Evolutionary conservation across 169 alveolate genomes (phyloP).

Genomic region (Babesia bovis): DNA sequence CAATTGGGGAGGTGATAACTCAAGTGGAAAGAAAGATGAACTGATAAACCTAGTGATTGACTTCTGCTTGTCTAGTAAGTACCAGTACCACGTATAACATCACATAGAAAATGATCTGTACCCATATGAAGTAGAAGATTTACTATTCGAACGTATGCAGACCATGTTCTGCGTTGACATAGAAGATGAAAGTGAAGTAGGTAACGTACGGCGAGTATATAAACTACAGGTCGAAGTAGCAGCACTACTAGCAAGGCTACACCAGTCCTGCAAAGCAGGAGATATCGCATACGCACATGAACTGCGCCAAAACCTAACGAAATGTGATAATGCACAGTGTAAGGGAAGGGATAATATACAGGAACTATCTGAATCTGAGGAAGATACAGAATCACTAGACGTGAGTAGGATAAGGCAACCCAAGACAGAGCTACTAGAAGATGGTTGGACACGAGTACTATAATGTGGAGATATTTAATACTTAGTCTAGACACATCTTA

Average conservation of each 20-base stretch:
- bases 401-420: neutral
- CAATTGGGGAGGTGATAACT: constrained; percentile 62
- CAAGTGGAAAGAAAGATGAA: constrained; percentile 24
- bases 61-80: constrained; percentile 47
- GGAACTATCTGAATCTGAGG: constrained; percentile 9
- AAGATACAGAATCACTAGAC: neutral
- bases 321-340: constrained; percentile 25
- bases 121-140: constrained; percentile 57
- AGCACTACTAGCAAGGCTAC: constrained; percentile 35
- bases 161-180: constrained; percentile 44
- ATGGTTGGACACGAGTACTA: constrained; percentile 35
- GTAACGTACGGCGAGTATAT: neutral
- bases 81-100: neutral
- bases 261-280: constrained; percentile 32
- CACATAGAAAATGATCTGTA: constrained; percentile 38
- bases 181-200: constrained; percentile 66
- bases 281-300: constrained; percentile 50
- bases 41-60: constrained; percentile 37
- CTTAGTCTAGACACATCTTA: constrained; percentile 33
- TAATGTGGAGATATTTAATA: neutral
- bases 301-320: constrained; percentile 35
- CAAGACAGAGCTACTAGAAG: constrained; percentile 26
- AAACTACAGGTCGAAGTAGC: constrained; percentile 57
- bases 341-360: constrained; percentile 2
- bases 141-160: constrained; percentile 42